Evolutionary conservation across 139 green algal species (phyloP).

Genomic region (Microglena sp.): DNA sequence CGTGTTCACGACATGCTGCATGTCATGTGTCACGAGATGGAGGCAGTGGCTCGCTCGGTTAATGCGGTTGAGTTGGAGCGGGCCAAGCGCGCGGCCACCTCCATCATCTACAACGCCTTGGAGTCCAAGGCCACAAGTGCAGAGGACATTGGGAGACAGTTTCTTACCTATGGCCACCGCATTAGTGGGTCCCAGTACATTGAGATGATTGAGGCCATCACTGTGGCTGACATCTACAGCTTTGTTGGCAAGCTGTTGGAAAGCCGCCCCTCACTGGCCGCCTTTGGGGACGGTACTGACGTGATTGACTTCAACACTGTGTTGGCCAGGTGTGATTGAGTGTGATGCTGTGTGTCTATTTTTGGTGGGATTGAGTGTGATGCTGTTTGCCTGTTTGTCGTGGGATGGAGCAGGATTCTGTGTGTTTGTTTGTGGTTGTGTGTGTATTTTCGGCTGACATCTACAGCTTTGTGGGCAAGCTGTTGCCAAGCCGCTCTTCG

Average conservation of each 20-base stretch:
- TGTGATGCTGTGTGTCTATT: no score
- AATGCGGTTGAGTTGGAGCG: conserved; percentile 67
- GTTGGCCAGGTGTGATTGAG: no score
- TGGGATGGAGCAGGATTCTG: no score
- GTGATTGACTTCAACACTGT: conserved; percentile 7
- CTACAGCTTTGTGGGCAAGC: conserved; percentile 21
- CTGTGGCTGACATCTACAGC: conserved; percentile 16
- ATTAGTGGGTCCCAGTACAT: conserved; percentile 40
- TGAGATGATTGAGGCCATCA: conserved; percentile 39
- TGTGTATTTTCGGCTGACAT: conserved; percentile 26
- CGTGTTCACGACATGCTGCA: conserved; percentile 37
- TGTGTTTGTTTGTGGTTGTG: no score
- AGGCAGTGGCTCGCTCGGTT: conserved; percentile 23
- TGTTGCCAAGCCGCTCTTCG: conserved; percentile 26
- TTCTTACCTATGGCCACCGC: conserved; percentile 81
- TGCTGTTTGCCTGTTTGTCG: no score
- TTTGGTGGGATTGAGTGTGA: no score
- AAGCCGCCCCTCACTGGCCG: conserved; percentile 24
- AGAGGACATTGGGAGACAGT: conserved; percentile 94
- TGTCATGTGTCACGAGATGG: conserved; percentile 41
- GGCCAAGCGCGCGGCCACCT: conserved; percentile 73
- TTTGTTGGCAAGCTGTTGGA: conserved; percentile 34
- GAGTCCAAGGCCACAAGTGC: conserved; percentile 78
- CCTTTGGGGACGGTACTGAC: conserved; percentile 27
- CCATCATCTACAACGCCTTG: conserved; percentile 83